phyloP scores from a whole-genome alignment of 352 stramenopile genomes.

The Pythium phragmiticola region DNA sequence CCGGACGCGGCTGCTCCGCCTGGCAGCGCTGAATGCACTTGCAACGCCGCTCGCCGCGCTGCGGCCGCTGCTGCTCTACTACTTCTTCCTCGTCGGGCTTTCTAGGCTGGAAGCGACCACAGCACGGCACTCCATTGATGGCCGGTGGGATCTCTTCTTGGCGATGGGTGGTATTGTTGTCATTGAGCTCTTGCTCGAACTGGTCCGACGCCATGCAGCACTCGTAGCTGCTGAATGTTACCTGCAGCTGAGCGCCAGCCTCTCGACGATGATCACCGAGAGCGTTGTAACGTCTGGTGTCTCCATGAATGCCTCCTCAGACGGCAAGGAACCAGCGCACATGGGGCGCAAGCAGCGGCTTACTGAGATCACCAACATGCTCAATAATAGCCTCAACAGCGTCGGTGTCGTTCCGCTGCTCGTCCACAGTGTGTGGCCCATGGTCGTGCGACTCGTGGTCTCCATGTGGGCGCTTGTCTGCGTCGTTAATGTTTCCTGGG shows the following conservation, averaged over 20 bases:
- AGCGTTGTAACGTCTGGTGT: no score
- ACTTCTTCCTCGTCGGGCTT: background rate
- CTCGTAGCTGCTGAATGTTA: no score
- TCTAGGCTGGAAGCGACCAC: background rate
- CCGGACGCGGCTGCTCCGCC: background rate
- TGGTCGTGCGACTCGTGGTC: background rate
- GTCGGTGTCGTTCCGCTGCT: no score
- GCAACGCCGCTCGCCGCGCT: background rate
- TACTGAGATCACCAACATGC: background rate
- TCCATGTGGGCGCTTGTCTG: no score
- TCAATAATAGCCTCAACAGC: background rate
- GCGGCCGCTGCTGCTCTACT: conserved; percentile 4
- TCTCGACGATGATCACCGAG: background rate
- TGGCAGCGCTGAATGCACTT: background rate
- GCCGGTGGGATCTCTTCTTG: background rate
- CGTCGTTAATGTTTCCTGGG: no score
- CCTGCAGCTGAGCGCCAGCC: no score
- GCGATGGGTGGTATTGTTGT: background rate
- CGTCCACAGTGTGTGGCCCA: background rate
- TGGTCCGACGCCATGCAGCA: no score
- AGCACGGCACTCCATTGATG: background rate
- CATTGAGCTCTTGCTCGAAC: no score
- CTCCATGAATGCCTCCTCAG: no score
- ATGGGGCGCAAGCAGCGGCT: conserved; percentile 1
- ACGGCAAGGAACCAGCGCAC: no score